Evolutionary conservation across 495 filamentous ascomycete genomes (phyloP).

Genomic region (Aspergillus avenaceus): DNA sequence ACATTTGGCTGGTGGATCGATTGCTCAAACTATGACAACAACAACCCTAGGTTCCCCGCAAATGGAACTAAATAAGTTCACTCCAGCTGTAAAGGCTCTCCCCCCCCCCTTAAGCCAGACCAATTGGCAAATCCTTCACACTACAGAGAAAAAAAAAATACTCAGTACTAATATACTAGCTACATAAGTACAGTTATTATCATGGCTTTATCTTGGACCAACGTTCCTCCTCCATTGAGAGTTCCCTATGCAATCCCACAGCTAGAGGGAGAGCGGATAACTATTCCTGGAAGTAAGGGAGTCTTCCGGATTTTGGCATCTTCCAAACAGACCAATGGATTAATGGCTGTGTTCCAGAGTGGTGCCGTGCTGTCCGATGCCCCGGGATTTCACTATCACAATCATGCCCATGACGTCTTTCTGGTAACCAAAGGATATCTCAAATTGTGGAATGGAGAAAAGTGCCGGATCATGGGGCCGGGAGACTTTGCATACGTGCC

Average conservation of each 20-base stretch:
- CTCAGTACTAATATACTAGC: too few relatives aligned
- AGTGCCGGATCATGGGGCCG: slow-evolving; percentile 39
- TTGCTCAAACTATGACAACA: not conserved
- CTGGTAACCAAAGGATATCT: slow-evolving; percentile 42
- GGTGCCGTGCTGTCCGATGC: slow-evolving; percentile 38
- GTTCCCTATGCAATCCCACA: slow-evolving; percentile 39
- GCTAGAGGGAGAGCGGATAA: slow-evolving; percentile 40
- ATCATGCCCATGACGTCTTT: slow-evolving; percentile 46
- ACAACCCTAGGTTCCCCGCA: not conserved
- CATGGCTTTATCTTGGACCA: slow-evolving; percentile 26
- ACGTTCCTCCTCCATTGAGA: slow-evolving; percentile 21
- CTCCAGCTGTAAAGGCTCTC: too few relatives aligned
- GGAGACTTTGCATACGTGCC: slow-evolving; percentile 49
- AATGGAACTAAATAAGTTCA: too few relatives aligned
- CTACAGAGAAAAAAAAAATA: too few relatives aligned
- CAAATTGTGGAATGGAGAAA: slow-evolving; percentile 45
- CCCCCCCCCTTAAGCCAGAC: too few relatives aligned
- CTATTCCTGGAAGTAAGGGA: slow-evolving; percentile 41
- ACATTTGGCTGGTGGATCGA: not conserved
- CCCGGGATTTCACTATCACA: slow-evolving; percentile 47
- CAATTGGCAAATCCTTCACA: too few relatives aligned
- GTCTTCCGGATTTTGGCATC: slow-evolving; percentile 43
- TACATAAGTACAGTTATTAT: too few relatives aligned
- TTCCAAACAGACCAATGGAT: slow-evolving; percentile 39
- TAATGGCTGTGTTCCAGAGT: slow-evolving; percentile 44